Base-by-base conservation (phyloP, 495 filamentous ascomycete species). In the Aspergillus haitiensis region DNA sequence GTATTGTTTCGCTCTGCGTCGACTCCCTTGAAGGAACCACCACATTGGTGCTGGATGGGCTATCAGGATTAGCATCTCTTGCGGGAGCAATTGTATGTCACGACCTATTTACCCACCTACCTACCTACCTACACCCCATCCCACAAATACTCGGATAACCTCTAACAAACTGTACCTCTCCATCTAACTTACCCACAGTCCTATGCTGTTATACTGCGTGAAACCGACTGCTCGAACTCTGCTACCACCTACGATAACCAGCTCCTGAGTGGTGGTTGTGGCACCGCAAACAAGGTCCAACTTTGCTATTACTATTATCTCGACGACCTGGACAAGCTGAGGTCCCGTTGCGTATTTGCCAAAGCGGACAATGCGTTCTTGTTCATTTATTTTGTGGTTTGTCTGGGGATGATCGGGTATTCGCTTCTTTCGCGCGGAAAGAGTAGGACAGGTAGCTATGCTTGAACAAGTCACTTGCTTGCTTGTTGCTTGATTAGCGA, bases 81-180 rank as follows among this genome's bases (percentile, higher is more conserved):
- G 81, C 77, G 11, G 81, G 77, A 35, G 84, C 75, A 16, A 77
- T 84, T 53, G 83, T 85, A 78, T 63, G 84, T 81, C 10, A 21
- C 42, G 9, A 44, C 31, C 52, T 13, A 32, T 42, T 16, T 18
- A 36, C 18, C 32, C 49, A 6, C 40, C 50, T 13, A 7, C 11
- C 36, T 18, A 47, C 58, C 31, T 12, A 32, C 7, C 34, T 4
- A 45, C 3, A 52, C 54, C 54, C 21, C 3, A 27, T 27, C 21
- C 21, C 3, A 27, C 21, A 27, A 27, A 27, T 27, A 27, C 31
- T 11, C 27, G 18, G 8, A 12, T 47, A 15, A 7, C 4, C 13
- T 35, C 49, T 52, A 54, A 53, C 8, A 21, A 37, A 59, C 15
- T 13, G 21, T n/a, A 7, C 13, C 8, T n/a, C n/a, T n/a, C n/a